These are phyloP conservation scores for Ophiostoma montium DNA, from an alignment of 2,329 filamentous ascomycete species.

Conservation along the genomic window DNA sequence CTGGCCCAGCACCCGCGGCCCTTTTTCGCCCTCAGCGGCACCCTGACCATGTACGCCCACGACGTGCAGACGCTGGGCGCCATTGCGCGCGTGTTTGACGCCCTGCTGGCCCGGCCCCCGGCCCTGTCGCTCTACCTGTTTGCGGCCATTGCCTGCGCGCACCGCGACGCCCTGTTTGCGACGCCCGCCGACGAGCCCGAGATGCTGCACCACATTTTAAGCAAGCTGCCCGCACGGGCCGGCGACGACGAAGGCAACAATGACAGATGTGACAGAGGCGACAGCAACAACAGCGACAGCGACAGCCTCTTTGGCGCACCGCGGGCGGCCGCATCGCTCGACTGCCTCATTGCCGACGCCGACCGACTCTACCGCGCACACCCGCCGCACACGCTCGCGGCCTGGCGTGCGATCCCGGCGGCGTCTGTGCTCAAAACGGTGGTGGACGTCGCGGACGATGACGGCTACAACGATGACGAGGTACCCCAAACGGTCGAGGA, in stretches of 20 bases:
- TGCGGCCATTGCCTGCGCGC: conserved; percentile 69
- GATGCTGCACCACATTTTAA: conserved; percentile 79
- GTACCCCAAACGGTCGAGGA: conserved; percentile 46
- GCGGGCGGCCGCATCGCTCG: conserved; percentile 46
- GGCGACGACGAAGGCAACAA: background rate
- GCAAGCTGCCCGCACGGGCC: conserved; percentile 56
- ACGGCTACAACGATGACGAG: background rate
- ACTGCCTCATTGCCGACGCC: conserved; percentile 56
- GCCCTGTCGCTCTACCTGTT: conserved; percentile 85
- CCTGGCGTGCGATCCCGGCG: conserved; percentile 58
- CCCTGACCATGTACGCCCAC: conserved; percentile 90
- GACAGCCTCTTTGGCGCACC: background rate
- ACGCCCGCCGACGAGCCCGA: conserved; percentile 75
- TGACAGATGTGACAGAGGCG: conserved; percentile 42
- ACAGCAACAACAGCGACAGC: conserved; percentile 22
- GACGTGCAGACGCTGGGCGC: conserved; percentile 82
- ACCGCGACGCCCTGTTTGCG: conserved; percentile 72
- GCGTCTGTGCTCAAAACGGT: conserved; percentile 81
- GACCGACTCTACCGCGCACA: conserved; percentile 46
- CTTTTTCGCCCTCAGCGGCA: conserved; percentile 87
- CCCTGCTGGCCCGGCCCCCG: conserved; percentile 75
- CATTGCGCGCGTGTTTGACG: conserved; percentile 85
- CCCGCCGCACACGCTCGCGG: conserved; percentile 58
- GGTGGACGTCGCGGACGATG: conserved; percentile 32
- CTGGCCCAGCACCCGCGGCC: conserved; percentile 47